phyloP scores from a whole-genome alignment of 306 rosid species.

The Erythrophleum fordii region DNA sequence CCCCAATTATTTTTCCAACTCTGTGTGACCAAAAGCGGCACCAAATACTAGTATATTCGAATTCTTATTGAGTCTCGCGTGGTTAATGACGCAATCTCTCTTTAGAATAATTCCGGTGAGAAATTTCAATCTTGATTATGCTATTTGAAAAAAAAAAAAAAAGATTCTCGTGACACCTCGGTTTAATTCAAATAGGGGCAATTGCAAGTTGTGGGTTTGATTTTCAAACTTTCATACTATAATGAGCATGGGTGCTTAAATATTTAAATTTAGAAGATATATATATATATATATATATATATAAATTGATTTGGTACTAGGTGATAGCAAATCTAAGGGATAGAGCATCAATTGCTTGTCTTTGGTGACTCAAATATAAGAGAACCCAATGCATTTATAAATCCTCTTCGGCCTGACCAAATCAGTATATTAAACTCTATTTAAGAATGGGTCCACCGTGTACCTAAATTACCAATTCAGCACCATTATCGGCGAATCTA shows the following conservation, averaged over 20 bases:
- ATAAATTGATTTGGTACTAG: background rate
- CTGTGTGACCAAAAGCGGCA: conserved; percentile 22
- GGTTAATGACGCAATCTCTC: conserved; percentile 25
- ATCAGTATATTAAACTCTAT: background rate
- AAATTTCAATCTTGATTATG: conserved; percentile 10
- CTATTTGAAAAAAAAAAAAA: background rate
- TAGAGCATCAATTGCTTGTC: background rate
- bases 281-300: too few relatives aligned
- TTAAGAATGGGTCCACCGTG: conserved; percentile 1
- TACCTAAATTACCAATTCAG: background rate
- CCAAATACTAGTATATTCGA: conserved; percentile 24
- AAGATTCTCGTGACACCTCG: background rate
- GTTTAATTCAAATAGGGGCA: background rate
- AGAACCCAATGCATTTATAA: too few relatives aligned
- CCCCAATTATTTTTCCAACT: conserved; percentile 5
- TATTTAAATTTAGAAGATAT: background rate
- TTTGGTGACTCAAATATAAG: conserved; percentile 30
- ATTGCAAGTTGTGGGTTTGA: conserved; percentile 30
- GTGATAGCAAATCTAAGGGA: background rate
- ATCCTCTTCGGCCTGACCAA: too few relatives aligned
- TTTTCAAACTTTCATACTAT: conserved; percentile 8
- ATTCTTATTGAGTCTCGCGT: conserved; percentile 4
- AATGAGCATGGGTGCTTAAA: background rate
- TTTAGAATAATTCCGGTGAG: conserved; percentile 36
- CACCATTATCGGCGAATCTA: conserved; percentile 9